Percentiles rank a stretch among this genome's conserved stretches.
phyloP scores from a whole-genome alignment of 345 rosid genomes.

The Lumnitzera racemosa region DNA sequence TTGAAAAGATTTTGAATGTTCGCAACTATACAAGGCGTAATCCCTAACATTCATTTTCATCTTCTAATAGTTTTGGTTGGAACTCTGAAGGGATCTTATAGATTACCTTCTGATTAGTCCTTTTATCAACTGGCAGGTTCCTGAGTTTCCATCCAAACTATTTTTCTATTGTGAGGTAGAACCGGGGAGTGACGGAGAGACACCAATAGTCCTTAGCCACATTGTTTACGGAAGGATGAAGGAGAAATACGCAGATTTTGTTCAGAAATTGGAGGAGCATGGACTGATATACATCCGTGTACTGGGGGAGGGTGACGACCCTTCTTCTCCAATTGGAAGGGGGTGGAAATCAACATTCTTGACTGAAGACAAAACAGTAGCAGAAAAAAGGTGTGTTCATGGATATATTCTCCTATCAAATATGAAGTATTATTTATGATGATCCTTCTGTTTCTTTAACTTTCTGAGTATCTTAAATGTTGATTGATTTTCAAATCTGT shows the following conservation, averaged over 20 bases:
- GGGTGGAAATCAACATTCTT: conserved; percentile 94
- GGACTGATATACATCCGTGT: conserved; percentile 67
- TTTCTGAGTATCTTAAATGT: too few species aligned
- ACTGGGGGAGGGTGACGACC: conserved; percentile 70
- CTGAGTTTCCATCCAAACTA: conserved; percentile 82
- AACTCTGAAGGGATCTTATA: neutral
- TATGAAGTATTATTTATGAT: too few species aligned
- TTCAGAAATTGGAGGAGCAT: conserved; percentile 51
- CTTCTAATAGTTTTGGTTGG: neutral
- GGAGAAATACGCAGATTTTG: conserved; percentile 59
- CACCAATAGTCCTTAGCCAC: conserved; percentile 85
- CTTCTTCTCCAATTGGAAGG: conserved; percentile 84
- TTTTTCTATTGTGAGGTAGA: conserved; percentile 90
- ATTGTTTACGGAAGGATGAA: conserved; percentile 72
- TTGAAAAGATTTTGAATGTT: too few species aligned
- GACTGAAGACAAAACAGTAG: conserved; percentile 60
- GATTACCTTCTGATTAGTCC: neutral
- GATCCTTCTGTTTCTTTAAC: too few species aligned
- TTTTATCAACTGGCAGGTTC: conserved; percentile 36
- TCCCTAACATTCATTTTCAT: too few species aligned
- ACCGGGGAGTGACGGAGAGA: conserved; percentile 82
- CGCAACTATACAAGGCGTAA: too few species aligned
- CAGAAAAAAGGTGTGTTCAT: conserved; percentile 53
- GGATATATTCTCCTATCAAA: too few species aligned
- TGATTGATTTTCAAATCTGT: too few species aligned